Base-by-base conservation (phyloP, 805 yeast species). In the Candida nonsorbophila region DNA sequence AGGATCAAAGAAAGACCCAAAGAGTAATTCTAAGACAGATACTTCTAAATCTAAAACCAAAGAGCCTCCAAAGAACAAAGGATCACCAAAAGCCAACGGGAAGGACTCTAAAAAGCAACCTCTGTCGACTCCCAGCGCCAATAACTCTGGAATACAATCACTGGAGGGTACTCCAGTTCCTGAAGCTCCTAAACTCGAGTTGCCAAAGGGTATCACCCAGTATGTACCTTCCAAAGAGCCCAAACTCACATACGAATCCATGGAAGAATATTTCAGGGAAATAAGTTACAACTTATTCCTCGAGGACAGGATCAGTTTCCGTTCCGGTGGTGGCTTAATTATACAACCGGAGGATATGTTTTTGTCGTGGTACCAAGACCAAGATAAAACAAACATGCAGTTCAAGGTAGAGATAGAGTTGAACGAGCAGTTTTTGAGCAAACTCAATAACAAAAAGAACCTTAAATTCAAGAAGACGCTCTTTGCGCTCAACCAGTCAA, bases 261-360 rank as follows among this genome's bases (percentile, higher is more conserved):
- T 79, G 41, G 53, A 61, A 7, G 64, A 67, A 12, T 80, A 81
- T 44, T 72, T 69, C 45, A 56, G 68, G 37, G 78, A 75, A 38
- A 71, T 77, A 60, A 69, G 81, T 31, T 71, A 70, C 50, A 77
- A 77, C 30, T 49, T 80, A 32, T 78, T 75, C 35, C 57, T 77
- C 23, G 88, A 81, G 46, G 84, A 80, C 41, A 66, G 71, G 30
- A 37, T 53, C 21, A 42, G 47, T 23, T 45, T 53, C 25, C 35
- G 46, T 6, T 53, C 63, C 15, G 71, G 67, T 16, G 58, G 62
- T 11, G 50, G 49, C 22, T 62, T 65, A 6, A 38, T 48, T 15
- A 45, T 62, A 14, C 47, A 51, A 3, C 34, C 54, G 0, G 57
- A 67, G 0, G 70, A 72, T 29, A 67, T 76, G 39, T 53, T 62